phyloP scores from a whole-genome alignment of 441 rosid species.

The Gossypium aridum region DNA sequence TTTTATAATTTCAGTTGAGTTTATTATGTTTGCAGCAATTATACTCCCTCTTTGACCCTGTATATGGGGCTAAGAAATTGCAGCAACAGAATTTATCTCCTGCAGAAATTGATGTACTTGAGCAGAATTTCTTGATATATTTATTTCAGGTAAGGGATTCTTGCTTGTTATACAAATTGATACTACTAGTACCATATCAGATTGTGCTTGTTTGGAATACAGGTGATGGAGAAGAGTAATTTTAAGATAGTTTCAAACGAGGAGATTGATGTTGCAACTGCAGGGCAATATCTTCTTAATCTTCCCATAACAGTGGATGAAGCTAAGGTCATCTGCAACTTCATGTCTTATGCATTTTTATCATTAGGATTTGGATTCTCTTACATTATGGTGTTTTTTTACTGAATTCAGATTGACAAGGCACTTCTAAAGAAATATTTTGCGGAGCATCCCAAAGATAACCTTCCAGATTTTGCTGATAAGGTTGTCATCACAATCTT shows the following conservation, averaged over 20 bases:
- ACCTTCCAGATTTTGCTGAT: constrained; percentile 46
- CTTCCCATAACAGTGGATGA: constrained; percentile 77
- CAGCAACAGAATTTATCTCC: constrained; percentile 57
- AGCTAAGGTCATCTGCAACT: constrained; percentile 39
- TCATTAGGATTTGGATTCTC: neutral
- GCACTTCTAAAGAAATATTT: constrained; percentile 57
- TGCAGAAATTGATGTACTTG: constrained; percentile 57
- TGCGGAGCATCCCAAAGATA: constrained; percentile 46
- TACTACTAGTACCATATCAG: too few species aligned
- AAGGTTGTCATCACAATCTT: constrained; percentile 31
- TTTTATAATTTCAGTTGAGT: neutral
- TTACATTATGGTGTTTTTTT: constrained; percentile 8
- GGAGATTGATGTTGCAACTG: constrained; percentile 69
- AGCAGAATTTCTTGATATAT: constrained; percentile 54
- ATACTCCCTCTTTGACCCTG: constrained; percentile 70
- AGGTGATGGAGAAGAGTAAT: constrained; percentile 90
- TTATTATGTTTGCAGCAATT: constrained; percentile 34
- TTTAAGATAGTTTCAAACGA: constrained; percentile 56
- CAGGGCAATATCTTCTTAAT: constrained; percentile 77
- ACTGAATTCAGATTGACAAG: constrained; percentile 67
- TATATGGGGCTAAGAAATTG: constrained; percentile 52
- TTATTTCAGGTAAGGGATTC: constrained; percentile 52
- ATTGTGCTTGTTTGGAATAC: neutral
- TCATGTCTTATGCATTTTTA: neutral
- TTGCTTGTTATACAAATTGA: neutral